Evolutionary conservation across 1,139 yeast species (phyloP), one percentile per base, ranked within the genome.

Genomic region (Scheffersomyces quercinus): DNA sequence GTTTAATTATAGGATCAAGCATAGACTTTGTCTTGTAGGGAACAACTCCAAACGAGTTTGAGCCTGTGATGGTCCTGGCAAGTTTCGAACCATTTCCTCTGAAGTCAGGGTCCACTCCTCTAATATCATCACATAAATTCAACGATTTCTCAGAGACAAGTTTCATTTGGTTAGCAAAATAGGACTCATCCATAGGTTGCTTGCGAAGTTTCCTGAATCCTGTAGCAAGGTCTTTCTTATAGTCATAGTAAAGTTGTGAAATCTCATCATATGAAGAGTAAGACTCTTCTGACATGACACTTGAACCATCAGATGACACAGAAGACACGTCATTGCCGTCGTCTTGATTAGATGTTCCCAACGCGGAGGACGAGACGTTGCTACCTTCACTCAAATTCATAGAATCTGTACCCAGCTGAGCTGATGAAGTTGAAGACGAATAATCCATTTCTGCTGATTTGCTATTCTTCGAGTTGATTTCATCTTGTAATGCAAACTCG

Each of bases 21-120:
- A 74, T 49, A 9, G 77, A 72, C 52, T 72, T 73, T 11, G 78
- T 73, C 46, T 70, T 71, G 52, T 66, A 70, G 1, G 77, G 75
- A 7, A 64, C 61, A 4, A 58, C 53, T 0, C 75, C 78, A 55
- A 73, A 73, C 3, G 62, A 56, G 44, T 60, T 70, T 1, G 77
- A 71, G 0, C 81, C 81, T 1, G 81, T 75, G 28, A 75, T 71
- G 3, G 65, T 70, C 14, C 76, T 54, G 1, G 80, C 81, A 41
- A 75, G 58, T 49, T 68, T 67, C 10, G 79, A 74, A 3, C 80
- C 80, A 42, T 67, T 60, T 1, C 78, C 75, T 35, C 60, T 59
- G 47, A 67, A 69, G 46, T 70, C 70, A 1, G 80, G 79, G 49
- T 72, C 67, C 3, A 74, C 61, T 2, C 53, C 59, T 9, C 66